Conservation (phyloP, 176 grass and related monocot species). For the Triticum turgidum region DNA sequence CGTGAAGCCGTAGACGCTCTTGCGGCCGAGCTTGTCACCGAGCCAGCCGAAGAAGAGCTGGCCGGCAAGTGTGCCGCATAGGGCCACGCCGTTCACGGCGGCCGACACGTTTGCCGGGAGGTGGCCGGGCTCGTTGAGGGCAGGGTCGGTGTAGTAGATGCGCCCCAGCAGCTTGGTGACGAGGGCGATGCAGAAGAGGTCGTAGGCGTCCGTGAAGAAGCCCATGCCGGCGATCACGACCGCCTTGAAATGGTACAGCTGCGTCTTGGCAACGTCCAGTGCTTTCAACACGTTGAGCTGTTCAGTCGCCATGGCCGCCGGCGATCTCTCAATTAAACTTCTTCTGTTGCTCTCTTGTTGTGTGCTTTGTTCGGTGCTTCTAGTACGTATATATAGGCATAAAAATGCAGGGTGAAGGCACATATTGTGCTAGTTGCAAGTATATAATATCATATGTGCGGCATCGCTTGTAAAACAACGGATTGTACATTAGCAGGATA, state of each 20-base stretch:
- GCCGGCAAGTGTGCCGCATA: conserved; percentile 66
- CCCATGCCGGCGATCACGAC: conserved; percentile 86
- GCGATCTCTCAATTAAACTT: not conserved
- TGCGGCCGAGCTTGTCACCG: conserved; percentile 76
- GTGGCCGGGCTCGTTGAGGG: conserved; percentile 29
- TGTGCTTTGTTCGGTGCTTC: no score
- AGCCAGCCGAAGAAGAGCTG: conserved; percentile 88
- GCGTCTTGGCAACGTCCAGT: conserved; percentile 69
- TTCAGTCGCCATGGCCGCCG: conserved; percentile 35
- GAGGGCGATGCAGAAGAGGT: conserved; percentile 64
- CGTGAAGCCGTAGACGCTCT: conserved; percentile 76
- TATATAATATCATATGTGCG: not conserved
- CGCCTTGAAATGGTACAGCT: conserved; percentile 76
- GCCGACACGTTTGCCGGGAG: conserved; percentile 63
- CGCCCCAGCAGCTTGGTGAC: conserved; percentile 70
- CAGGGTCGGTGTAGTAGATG: conserved; percentile 65
- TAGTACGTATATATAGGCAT: not conserved
- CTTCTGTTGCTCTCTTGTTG: not conserved
- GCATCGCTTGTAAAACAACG: not conserved
- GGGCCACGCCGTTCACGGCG: conserved; percentile 64
- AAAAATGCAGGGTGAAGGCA: no score
- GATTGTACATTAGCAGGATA: no score
- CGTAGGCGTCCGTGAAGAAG: conserved; percentile 89
- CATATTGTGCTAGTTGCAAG: not conserved
- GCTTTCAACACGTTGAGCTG: conserved; percentile 60